Base-by-base conservation (phyloP, 2,329 filamentous ascomycete species). In the Aulographum hederae region DNA sequence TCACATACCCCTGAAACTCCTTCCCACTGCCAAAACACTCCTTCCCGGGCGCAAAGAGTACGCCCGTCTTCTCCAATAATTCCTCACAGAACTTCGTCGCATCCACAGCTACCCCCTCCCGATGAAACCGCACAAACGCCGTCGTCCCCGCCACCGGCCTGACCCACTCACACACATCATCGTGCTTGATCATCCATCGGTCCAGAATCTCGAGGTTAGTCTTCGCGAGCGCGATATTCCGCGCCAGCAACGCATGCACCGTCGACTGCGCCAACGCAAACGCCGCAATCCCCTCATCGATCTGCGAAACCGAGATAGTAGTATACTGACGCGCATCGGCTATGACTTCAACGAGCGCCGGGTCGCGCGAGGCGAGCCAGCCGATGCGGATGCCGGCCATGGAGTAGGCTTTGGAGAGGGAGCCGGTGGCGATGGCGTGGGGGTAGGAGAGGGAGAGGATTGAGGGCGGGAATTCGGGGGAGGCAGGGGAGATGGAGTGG, bases 351-450 rank as follows among this genome's bases (percentile, higher is more conserved):
- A 86, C 64, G 34, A 91, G 61, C 1, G 57, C 54, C 4, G 48
- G 46, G 48, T 71, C 68, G 17, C 69, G 69, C 11, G 73, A 76
- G 3, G 78, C 79, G 35, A 86, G 63, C 84, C 84, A 94, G 19
- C 84, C 84, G 2, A 85, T 54, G 1, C 82, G 72, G 38, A 91
- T 73, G 2, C 84, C 82, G 1, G 82, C 80, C 4, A 93, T 57
- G 2, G 78, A 72, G 53, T 82, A 93, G 1, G 80, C 78, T 54
- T 92, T 92, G 17, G 78, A 86, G 60, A 91, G 70, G 13, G 78
- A 85, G 11, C 82, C 76, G 0, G 79, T 89, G 10, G 71, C 69
- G 19, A 92, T 61, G 15, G 69, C 66, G 34, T 73, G 75, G 3
- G 66, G 55, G 51, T 91, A 89, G 27, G 72, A 74, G 27, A 89